phyloP scores from a whole-genome alignment of 495 filamentous ascomycete species.

The Margaritispora aquatica region DNA sequence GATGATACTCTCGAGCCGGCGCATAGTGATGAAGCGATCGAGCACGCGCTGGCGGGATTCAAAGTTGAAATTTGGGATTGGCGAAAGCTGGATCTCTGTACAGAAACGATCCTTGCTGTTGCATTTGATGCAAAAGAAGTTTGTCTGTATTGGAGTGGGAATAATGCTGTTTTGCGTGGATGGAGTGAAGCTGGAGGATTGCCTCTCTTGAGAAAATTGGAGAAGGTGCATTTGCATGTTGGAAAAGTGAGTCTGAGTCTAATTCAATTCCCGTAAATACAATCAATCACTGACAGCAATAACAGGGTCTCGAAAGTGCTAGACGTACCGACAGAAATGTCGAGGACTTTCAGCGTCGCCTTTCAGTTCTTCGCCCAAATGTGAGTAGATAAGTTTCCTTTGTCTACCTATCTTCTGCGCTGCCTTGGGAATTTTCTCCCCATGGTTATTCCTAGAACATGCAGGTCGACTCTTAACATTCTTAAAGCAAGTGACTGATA shows the following conservation, averaged over 20 bases:
- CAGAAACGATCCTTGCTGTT: slow-evolving; percentile 26
- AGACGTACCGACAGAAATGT: too few species aligned
- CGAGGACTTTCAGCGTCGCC: too few species aligned
- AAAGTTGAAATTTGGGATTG: slow-evolving; percentile 33
- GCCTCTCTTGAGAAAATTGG: slow-evolving; percentile 16
- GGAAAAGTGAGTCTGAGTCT: not conserved
- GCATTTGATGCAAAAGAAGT: slow-evolving; percentile 25
- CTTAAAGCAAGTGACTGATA: too few species aligned
- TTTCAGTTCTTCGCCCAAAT: too few species aligned
- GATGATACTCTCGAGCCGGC: slow-evolving; percentile 22
- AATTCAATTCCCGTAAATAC: too few species aligned
- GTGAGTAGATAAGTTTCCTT: too few species aligned
- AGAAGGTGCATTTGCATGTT: slow-evolving; percentile 19
- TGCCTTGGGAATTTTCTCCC: too few species aligned
- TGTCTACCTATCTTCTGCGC: too few species aligned
- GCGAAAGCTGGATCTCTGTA: slow-evolving; percentile 31
- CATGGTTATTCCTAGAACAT: too few species aligned
- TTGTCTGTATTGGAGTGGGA: slow-evolving; percentile 30
- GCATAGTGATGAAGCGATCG: slow-evolving; percentile 33
- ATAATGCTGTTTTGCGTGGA: slow-evolving; percentile 24
- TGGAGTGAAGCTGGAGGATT: slow-evolving; percentile 22
- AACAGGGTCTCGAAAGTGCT: too few species aligned
- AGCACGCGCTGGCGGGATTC: slow-evolving; percentile 23
- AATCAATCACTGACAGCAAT: too few species aligned
- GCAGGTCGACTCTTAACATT: too few species aligned